These are phyloP conservation scores for Solanum ahanhuiri DNA, from an alignment of 257 asterid species.

Conservation along the genomic window DNA sequence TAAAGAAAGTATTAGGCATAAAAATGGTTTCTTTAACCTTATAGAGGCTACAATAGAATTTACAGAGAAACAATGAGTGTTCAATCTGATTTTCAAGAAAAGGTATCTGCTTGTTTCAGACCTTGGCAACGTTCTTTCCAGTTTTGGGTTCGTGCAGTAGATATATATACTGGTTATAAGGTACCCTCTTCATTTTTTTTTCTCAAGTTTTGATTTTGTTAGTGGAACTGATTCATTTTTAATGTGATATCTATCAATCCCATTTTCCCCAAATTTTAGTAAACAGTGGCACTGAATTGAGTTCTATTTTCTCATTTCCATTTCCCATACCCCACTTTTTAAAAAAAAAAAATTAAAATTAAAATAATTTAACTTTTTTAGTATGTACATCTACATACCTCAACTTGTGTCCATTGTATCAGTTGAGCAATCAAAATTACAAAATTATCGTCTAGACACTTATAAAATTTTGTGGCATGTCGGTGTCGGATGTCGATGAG, in stretches of 20 bases:
- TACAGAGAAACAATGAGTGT: constrained; percentile 18
- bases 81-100: constrained; percentile 50
- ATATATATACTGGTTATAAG: constrained; percentile 93
- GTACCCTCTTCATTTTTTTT: constrained; percentile 5
- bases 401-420: neutral
- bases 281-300: neutral
- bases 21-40: neutral
- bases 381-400: neutral
- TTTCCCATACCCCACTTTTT: neutral
- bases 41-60: neutral
- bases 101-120: constrained; percentile 35
- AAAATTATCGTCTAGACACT: neutral
- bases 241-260: neutral
- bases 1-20: neutral
- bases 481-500: neutral
- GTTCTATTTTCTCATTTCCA: neutral
- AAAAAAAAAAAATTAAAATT: no score
- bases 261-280: neutral
- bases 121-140: constrained; percentile 93
- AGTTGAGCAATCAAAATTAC: neutral
- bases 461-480: neutral
- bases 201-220: neutral
- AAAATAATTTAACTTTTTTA: neutral
- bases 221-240: neutral
- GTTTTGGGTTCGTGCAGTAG: constrained; percentile 83